Conservation (phyloP, 108 stramenopile genomes). For the Pseudonitzschia delicatissima region DNA sequence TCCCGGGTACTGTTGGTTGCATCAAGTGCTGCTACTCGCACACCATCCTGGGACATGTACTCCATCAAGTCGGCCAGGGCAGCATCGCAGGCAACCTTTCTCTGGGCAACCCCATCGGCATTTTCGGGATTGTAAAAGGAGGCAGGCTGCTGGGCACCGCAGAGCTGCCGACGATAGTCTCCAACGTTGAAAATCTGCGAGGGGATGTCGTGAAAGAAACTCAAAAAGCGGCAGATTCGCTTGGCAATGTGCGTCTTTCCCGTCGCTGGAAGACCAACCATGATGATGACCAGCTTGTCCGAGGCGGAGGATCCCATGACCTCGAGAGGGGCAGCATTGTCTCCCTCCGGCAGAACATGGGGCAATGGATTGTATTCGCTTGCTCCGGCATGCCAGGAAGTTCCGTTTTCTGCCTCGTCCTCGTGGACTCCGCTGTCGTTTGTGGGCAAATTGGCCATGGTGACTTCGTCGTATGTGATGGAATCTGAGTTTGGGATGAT, state of each 20-base stretch:
- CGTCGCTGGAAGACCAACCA: slow-evolving; percentile 95
- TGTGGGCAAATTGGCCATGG: neutral
- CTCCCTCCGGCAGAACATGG: slow-evolving; percentile 79
- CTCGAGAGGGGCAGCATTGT: slow-evolving; percentile 87
- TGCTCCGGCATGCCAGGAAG: slow-evolving; percentile 4
- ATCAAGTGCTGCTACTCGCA: slow-evolving; percentile 94
- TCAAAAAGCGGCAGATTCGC: slow-evolving; percentile 89
- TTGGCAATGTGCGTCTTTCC: slow-evolving; percentile 98
- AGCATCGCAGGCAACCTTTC: slow-evolving; percentile 75
- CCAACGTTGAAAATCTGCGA: slow-evolving; percentile 93
- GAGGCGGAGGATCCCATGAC: slow-evolving; percentile 78
- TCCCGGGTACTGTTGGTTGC: slow-evolving; percentile 90
- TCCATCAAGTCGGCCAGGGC: slow-evolving; percentile 87
- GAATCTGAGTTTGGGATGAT: neutral
- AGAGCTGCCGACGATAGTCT: slow-evolving; percentile 86
- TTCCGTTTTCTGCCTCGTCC: neutral
- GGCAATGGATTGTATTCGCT: slow-evolving; percentile 74
- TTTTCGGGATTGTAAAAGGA: slow-evolving; percentile 93
- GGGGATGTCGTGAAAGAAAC: slow-evolving; percentile 90
- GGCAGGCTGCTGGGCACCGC: slow-evolving; percentile 74
- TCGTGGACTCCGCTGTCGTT: neutral
- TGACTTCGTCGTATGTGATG: neutral
- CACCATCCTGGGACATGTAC: slow-evolving; percentile 77
- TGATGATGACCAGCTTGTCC: slow-evolving; percentile 92
- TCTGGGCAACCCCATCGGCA: slow-evolving; percentile 49